Base-by-base conservation (phyloP, 495 filamentous ascomycete genomes). In the Oidiodendron maius region DNA sequence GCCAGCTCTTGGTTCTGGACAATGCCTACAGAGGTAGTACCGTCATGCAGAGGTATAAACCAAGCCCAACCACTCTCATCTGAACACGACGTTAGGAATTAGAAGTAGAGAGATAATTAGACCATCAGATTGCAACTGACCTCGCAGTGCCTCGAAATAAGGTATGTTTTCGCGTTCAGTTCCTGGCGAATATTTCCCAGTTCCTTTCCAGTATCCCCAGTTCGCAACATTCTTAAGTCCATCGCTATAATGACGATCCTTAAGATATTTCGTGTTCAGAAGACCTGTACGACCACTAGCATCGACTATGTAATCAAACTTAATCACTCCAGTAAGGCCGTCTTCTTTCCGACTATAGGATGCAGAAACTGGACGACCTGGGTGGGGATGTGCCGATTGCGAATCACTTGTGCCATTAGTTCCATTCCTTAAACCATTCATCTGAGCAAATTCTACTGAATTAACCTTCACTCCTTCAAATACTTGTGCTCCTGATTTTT, bases 1-100 rank as follows among this genome's bases (percentile, higher is more conserved):
- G 52, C 39, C 9, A 60, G 46, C 4, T 56, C 61, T 47, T 72
- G 67, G 20, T 64, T 65, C 44, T 40, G 34, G 2, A 68, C 64
- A 11, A 69, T 44, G 23, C 67, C 69, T 18, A 69, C 61, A 1
- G 66, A 71, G 5, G 39, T 26, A 4, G 55, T 65, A 9, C 55
- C 58, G 25, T 67, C 54, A 38, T 71, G 68, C n/a, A 69, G 36
- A 5, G 62, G 62, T 34, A 65, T 65, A 28, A 25, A 24, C 67
- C 68, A 71, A 12, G 53, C 53, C 68, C 68, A 71, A 12, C 68
- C 68, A 46, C 59, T 68, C 4, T 41, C 55, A 46, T 63, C 60
- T 62, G 53, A 39, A 42, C 48, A 34, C n/a, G 20, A n/a, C n/a
- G n/a, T n/a, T n/a, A n/a, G n/a, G n/a, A n/a, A n/a, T n/a, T n/a